Conservation (phyloP, 83 land plant genomes). For the Diphasiastrum complanatum region DNA sequence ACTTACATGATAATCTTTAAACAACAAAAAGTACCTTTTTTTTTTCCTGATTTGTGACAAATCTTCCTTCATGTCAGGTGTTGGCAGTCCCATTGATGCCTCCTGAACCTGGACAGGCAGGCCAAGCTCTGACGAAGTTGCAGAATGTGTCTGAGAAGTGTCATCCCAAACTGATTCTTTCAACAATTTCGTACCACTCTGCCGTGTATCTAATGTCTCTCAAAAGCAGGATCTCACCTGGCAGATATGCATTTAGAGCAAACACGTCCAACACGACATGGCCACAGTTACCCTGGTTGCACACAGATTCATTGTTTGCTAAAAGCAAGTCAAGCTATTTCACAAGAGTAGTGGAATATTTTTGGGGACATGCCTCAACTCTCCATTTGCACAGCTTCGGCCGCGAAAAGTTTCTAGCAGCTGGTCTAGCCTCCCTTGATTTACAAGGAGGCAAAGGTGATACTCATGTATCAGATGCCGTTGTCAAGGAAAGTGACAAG, state of each 20-base stretch:
- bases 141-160: conserved; percentile 42
- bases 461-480: too few species aligned
- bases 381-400: too few species aligned
- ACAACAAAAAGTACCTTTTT: too few species aligned
- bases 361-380: neutral
- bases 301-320: conserved; percentile 45
- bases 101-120: conserved; percentile 47
- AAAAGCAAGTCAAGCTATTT: conserved; percentile 9
- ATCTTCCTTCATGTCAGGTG: too few species aligned
- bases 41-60: too few species aligned
- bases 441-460: too few species aligned
- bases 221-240: conserved; percentile 28
- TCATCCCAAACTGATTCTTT: conserved; percentile 46
- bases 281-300: conserved; percentile 50
- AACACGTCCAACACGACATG: conserved; percentile 20
- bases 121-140: conserved; percentile 51
- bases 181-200: conserved; percentile 45
- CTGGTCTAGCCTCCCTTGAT: too few species aligned
- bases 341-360: neutral
- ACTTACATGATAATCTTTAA: too few species aligned
- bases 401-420: too few species aligned
- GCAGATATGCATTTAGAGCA: conserved; percentile 14
- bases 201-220: conserved; percentile 41
- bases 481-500: too few species aligned
- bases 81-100: conserved; percentile 53